Conservation (phyloP, 192 early-diverging fungal genomes). For the Spizellomyces punctatus region DNA sequence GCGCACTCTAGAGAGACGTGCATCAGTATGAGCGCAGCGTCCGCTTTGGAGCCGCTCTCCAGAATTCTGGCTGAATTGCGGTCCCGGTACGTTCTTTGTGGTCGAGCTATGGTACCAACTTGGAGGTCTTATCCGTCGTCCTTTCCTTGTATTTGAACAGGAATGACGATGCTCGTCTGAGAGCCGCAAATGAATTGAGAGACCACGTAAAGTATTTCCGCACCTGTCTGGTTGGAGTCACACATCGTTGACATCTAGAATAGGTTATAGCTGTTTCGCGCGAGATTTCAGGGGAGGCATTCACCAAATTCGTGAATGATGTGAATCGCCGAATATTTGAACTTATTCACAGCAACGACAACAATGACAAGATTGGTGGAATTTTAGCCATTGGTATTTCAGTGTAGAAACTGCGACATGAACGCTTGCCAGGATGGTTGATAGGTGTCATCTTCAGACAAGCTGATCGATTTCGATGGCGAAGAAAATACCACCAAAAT, state of each 20-base stretch:
- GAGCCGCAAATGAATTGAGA: conserved; percentile 62
- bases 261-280: conserved; percentile 59
- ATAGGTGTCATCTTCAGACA: conserved; percentile 52
- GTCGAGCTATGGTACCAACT: background rate
- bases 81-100: conserved; percentile 1
- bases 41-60: conserved; percentile 15
- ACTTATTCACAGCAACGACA: conserved; percentile 73
- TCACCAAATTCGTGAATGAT: conserved; percentile 76
- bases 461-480: conserved; percentile 77
- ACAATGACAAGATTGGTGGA: conserved; percentile 77
- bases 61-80: conserved; percentile 18
- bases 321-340: conserved; percentile 82
- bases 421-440: background rate
- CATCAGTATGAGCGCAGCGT: conserved; percentile 10
- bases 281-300: conserved; percentile 72
- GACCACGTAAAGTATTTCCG: conserved; percentile 56
- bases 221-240: background rate
- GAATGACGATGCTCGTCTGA: conserved; percentile 61
- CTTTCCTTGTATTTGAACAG: conserved; percentile 24
- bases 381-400: conserved; percentile 76
- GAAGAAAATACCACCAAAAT: conserved; percentile 79
- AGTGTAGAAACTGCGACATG: background rate
- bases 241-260: background rate
- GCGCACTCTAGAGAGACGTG: too few relatives aligned
- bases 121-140: background rate